A percentile compares a stretch with the other conserved stretches of the same genome.
Evolutionary conservation across 306 rosid genomes (phyloP).

Genomic region (Pyrus bretschneideri): DNA sequence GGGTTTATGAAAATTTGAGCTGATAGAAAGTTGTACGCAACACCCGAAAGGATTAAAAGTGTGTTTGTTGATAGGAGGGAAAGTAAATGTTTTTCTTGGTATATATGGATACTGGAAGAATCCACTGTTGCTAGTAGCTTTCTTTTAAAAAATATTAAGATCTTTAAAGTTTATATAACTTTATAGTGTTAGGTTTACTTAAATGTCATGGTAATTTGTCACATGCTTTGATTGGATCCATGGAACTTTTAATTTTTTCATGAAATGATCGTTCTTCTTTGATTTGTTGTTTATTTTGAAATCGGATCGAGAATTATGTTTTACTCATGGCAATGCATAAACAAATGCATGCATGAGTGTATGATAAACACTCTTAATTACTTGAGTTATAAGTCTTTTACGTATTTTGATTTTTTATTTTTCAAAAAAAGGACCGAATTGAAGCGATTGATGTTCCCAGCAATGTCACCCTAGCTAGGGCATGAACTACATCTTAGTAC

Average conservation of each 20-base stretch:
- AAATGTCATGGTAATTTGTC: neutral
- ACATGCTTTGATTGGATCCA: neutral
- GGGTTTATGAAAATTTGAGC: neutral
- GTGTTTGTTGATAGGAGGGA: constrained; percentile 12
- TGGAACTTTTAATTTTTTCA: neutral
- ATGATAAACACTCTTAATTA: no score
- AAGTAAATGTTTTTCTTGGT: constrained; percentile 18
- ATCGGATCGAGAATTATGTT: neutral
- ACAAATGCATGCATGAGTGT: no score
- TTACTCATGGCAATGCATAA: no score
- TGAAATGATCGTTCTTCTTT: neutral
- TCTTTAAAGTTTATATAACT: neutral
- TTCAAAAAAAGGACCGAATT: neutral
- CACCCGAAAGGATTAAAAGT: neutral
- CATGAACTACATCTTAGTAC: neutral
- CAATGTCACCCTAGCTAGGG: neutral
- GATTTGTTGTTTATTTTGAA: neutral
- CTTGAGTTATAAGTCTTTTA: neutral
- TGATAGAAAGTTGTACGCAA: neutral
- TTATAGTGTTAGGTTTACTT: neutral
- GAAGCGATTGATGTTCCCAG: neutral
- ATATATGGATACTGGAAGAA: constrained; percentile 24
- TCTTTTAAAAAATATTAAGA: neutral
- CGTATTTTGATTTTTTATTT: neutral
- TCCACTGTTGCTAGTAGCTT: neutral